Conservation (phyloP, 306 rosid species). For the Malus sylvestris region DNA sequence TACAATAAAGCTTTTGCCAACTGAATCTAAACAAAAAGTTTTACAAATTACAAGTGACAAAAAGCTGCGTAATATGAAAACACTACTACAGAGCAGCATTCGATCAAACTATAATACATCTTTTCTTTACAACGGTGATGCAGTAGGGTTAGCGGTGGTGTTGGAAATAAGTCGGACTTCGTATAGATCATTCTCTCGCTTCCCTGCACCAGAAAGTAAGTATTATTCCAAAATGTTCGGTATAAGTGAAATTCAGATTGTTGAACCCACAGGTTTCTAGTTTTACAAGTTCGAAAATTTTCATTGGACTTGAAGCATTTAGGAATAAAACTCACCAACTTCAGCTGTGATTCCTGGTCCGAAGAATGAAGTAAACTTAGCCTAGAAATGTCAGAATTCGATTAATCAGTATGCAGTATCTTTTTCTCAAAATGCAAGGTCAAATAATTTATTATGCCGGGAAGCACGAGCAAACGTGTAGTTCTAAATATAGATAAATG, state of each 20-base stretch:
- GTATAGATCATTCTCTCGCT: constrained; percentile 53
- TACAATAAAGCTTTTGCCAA: constrained; percentile 15
- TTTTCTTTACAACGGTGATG: constrained; percentile 26
- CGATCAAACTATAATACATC: constrained; percentile 15
- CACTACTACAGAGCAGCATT: constrained; percentile 19
- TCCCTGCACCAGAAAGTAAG: constrained; percentile 43
- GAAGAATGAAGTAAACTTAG: constrained; percentile 83
- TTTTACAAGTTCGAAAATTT: not conserved
- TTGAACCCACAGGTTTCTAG: not conserved
- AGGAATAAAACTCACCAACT: constrained; percentile 53
- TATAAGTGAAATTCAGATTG: not conserved
- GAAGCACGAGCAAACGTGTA: not conserved
- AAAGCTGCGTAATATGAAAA: constrained; percentile 22
- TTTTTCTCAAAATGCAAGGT: not conserved
- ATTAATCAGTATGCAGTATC: constrained; percentile 4
- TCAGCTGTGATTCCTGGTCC: constrained; percentile 95
- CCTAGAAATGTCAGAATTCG: constrained; percentile 35
- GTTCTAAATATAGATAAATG: not conserved
- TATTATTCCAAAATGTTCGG: not conserved
- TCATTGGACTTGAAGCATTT: not conserved
- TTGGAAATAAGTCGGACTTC: constrained; percentile 80
- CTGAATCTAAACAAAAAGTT: constrained; percentile 25
- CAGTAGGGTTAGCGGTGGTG: constrained; percentile 41
- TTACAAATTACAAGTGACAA: constrained; percentile 36
- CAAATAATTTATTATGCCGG: not conserved